A percentile compares a stretch with the other conserved stretches of the same genome.
Conservation (phyloP, 2,329 filamentous ascomycete species). For the Apiospora arundinis region DNA sequence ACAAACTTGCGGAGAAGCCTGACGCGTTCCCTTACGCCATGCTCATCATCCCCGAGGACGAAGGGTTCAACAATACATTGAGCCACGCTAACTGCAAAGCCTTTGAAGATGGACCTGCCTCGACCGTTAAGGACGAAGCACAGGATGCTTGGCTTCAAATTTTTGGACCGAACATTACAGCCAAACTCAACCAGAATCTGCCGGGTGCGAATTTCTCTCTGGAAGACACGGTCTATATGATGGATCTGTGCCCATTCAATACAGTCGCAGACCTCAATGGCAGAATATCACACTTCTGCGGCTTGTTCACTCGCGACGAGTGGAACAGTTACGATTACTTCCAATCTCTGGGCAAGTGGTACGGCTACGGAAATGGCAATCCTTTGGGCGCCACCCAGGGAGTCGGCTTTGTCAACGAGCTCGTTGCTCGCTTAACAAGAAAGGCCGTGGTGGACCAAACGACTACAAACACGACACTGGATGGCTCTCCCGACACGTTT, state of each 20-base stretch:
- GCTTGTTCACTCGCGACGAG: conserved; percentile 73
- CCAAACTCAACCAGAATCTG: conserved; percentile 72
- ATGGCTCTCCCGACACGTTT: conserved; percentile 71
- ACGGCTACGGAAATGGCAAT: conserved; percentile 79
- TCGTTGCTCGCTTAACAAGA: conserved; percentile 65
- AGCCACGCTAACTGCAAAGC: conserved; percentile 73
- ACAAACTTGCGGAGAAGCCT: conserved; percentile 47
- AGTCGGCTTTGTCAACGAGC: conserved; percentile 63
- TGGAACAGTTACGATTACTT: conserved; percentile 85
- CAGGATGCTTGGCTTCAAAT: conserved; percentile 64
- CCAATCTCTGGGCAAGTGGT: conserved; percentile 82
- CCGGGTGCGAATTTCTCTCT: conserved; percentile 69
- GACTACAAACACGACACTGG: conserved; percentile 78
- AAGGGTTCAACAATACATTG: conserved; percentile 79
- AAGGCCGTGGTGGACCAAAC: conserved; percentile 74
- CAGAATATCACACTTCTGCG: conserved; percentile 74
- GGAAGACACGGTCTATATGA: conserved; percentile 71
- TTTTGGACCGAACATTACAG: conserved; percentile 72
- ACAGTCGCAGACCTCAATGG: conserved; percentile 70
- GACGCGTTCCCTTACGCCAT: conserved; percentile 60
- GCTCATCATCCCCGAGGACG: conserved; percentile 72
- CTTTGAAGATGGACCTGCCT: conserved; percentile 68
- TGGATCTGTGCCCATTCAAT: conserved; percentile 89
- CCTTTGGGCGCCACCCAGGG: conserved; percentile 83
- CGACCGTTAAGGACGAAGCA: conserved; percentile 54